Base-by-base conservation (phyloP, 192 early-diverging fungal genomes). In the Thoreauomyces humboldtii region DNA sequence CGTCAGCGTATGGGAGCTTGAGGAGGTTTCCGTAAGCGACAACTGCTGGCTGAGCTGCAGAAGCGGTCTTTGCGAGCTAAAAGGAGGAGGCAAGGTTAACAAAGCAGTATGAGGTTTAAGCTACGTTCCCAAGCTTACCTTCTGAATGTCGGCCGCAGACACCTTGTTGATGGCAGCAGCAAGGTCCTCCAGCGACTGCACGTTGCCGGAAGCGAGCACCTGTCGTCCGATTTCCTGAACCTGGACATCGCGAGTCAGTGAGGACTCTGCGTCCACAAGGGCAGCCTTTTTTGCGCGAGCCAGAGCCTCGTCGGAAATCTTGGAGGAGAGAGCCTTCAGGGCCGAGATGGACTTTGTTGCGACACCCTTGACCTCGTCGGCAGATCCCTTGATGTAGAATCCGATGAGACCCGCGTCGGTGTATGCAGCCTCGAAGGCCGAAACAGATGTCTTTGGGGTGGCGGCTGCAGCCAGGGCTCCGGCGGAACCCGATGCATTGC, bases 321-420 rank as follows among this genome's bases (percentile, higher is more conserved):
- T 62, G 37, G 19, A 32, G 21, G 72, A 71, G 22, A 71, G 48
- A 37, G 33, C 38, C 61, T 84, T 79, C 34, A 84, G 42, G 41
- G 73, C 75, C 22, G 52, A 63, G 53, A 84, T 56, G 17, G 69
- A 22, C 42, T 65, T 61, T 27, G 61, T n/a, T 21, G 72, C 77
- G 45, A 67, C 73, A 19, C 7, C 34, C 58, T 79, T 76, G 36
- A 81, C 67, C 38, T 70, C 65, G 36, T 22, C 46, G 42, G 72
- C 70, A 21, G 59, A 21, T 9, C 78, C 76, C 61, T 84, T 71
- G 24, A 92, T 82, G 33, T 88, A 74, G 59, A 97, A 72, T 63
- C 94, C 96, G 63, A 97, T 87, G 36, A 99, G 79, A 53, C 90
- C 94, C 38, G 93, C 88, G 74, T 96, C 94, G 15, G 91, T 87